Evolutionary conservation across 106 monocot species (phyloP).

Genomic region (Acorus gramineus): DNA sequence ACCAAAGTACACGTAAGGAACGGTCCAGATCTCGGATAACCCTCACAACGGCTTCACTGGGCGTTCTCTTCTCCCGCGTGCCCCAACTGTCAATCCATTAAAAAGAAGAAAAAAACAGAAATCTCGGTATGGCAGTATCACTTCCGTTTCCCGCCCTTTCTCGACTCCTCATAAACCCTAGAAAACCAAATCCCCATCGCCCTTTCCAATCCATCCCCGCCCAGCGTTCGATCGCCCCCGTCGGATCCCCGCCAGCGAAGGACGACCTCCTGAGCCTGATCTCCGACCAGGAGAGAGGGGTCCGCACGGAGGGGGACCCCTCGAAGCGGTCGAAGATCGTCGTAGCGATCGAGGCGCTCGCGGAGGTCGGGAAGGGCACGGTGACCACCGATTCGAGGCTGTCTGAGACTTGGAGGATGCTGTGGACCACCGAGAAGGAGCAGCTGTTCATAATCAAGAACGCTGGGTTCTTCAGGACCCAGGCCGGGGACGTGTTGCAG

Average conservation of each 20-base stretch:
- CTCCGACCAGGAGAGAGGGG: conserved; percentile 63
- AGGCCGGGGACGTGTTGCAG: conserved; percentile 81
- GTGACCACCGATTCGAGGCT: conserved; percentile 54
- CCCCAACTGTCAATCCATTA: too few species aligned
- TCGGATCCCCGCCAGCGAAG: conserved; percentile 33
- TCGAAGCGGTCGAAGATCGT: conserved; percentile 53
- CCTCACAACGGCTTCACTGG: too few species aligned
- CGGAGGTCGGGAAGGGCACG: conserved; percentile 16
- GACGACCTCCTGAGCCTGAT: conserved; percentile 56
- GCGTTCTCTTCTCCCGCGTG: too few species aligned
- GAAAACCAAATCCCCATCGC: background rate
- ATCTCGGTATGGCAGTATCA: too few species aligned
- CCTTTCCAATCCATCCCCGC: background rate
- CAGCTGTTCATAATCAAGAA: conserved; percentile 88
- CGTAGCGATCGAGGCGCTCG: conserved; percentile 52
- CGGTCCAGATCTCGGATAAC: too few species aligned
- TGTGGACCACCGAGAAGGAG: conserved; percentile 98
- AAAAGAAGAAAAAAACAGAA: too few species aligned
- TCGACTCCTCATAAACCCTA: too few species aligned
- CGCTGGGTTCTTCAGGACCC: conserved; percentile 58
- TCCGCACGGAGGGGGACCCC: conserved; percentile 46
- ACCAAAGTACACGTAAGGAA: too few species aligned
- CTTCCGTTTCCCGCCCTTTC: too few species aligned
- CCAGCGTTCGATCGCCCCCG: conserved; percentile 7
- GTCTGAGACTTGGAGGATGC: conserved; percentile 83